phyloP scores from a whole-genome alignment of 345 rosid species.

The Euphorbia lathyris region DNA sequence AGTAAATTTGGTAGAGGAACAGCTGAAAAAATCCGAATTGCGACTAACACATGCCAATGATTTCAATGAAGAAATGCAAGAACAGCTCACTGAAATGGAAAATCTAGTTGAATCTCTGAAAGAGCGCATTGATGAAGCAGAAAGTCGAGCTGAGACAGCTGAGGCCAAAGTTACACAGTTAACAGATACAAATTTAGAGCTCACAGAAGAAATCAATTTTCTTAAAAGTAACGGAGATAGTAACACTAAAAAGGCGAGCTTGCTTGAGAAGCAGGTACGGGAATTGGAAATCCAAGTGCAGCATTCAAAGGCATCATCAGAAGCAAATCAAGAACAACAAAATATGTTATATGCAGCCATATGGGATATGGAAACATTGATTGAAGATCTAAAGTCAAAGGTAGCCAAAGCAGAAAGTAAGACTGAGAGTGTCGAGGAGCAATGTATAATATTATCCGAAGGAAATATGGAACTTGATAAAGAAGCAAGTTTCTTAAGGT shows the following conservation, averaged over 20 bases:
- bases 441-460: constrained; percentile 60
- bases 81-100: constrained; percentile 74
- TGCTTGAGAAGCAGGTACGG: constrained; percentile 82
- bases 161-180: constrained; percentile 67
- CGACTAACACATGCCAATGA: constrained; percentile 45
- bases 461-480: constrained; percentile 55
- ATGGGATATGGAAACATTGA: constrained; percentile 98
- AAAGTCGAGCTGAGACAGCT: constrained; percentile 63
- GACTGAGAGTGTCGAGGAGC: constrained; percentile 68
- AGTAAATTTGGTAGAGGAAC: constrained; percentile 56
- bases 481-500: constrained; percentile 52
- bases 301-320: constrained; percentile 69
- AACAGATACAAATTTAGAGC: constrained; percentile 64
- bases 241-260: constrained; percentile 57
- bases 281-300: constrained; percentile 63
- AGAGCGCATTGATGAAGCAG: constrained; percentile 64
- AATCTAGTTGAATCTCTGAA: constrained; percentile 53
- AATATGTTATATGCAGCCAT: constrained; percentile 92
- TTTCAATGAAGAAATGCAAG: constrained; percentile 54
- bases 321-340: constrained; percentile 90
- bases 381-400: constrained; percentile 88
- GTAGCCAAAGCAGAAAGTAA: constrained; percentile 83
- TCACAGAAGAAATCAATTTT: constrained; percentile 73
- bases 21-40: constrained; percentile 43
- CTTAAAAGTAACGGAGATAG: constrained; percentile 60